Conservation (phyloP, 2,329 filamentous ascomycete genomes). For the Trematosphaeria pertusa region DNA sequence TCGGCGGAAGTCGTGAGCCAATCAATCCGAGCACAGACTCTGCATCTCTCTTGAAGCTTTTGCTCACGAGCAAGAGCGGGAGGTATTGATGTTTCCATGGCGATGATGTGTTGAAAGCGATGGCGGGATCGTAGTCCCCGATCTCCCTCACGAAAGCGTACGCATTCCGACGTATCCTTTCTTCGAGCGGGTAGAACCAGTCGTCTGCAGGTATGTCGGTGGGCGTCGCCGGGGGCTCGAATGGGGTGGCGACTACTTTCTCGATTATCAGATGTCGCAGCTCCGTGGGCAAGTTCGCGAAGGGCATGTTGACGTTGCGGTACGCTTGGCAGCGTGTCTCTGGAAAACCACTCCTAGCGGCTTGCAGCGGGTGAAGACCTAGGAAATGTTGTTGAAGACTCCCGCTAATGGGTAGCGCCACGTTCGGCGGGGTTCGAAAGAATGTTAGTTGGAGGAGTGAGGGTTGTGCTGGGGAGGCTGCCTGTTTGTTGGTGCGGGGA, state of each 20-base stretch:
- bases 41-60: conserved; percentile 2
- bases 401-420: too few relatives aligned
- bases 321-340: too few relatives aligned
- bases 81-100: conserved; percentile 5
- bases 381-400: too few relatives aligned
- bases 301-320: conserved; percentile 3
- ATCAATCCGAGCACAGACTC: conserved; percentile 1
- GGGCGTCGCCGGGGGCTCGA: conserved; percentile 3
- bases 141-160: background rate
- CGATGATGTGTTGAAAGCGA: conserved; percentile 3
- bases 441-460: too few relatives aligned
- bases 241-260: conserved; percentile 6
- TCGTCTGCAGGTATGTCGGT: conserved; percentile 5
- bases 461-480: too few relatives aligned
- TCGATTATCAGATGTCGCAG: conserved; percentile 7
- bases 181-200: conserved; percentile 5
- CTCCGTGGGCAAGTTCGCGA: conserved; percentile 1
- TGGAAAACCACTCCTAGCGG: too few relatives aligned
- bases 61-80: conserved; percentile 5
- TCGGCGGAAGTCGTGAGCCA: background rate
- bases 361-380: too few relatives aligned
- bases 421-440: too few relatives aligned
- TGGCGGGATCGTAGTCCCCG: conserved; percentile 1
- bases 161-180: conserved; percentile 4
- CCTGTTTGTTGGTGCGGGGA: too few relatives aligned